Evolutionary conservation across 2,329 filamentous ascomycete species (phyloP), one percentile per base, ranked within the genome.

Genomic region (Fusarium dlaminii): DNA sequence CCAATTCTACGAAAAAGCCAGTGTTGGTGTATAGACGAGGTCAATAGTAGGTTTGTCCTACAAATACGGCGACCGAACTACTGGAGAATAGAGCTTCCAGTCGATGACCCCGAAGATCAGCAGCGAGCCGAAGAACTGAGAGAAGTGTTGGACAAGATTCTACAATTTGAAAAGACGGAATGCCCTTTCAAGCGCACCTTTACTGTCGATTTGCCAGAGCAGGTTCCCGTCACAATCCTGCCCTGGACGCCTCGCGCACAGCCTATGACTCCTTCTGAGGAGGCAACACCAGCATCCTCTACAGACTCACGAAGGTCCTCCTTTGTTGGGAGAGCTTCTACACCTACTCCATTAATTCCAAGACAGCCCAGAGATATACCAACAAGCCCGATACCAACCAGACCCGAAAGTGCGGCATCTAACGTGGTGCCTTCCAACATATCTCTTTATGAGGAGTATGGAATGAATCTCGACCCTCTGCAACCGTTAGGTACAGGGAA

Each of bases 1-100:
- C 93, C 95, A 17, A 96, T 98, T 71, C 84, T 98, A 59, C 94
- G 94, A 30, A 94, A 94, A 81, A 97, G 94, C 66, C 95, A 98
- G 82, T 97, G 93, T 80, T 98, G 95, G 95, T 97, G 93, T 81
- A 93, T 98, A 37, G 94, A 97, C 81, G 93, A 94, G 65, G 89
- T 91, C 63, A 92, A 92, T 45, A 94, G 86, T 81, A 89, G 92
- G 76, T 98, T 97, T 76, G 93, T 97, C n/a, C 84, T 98, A 67
- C 93, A 95, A 74, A 94, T 97, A 73, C 88, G 94, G 29, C 90
- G 92, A 49, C 92, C 95, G 36, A 92, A 93, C 48, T 98, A 96
- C 81, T 98, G 96, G 88, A 91, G 95, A 73, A 96, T 98, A 77
- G 95, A 98, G 79, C 84, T 98, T 11, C 93, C 94, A 0, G 88